A percentile compares a stretch with the other conserved stretches of the same genome.
Evolutionary conservation across 2,329 filamentous ascomycete genomes (phyloP).

Genomic region (Waltergamsia citrina): DNA sequence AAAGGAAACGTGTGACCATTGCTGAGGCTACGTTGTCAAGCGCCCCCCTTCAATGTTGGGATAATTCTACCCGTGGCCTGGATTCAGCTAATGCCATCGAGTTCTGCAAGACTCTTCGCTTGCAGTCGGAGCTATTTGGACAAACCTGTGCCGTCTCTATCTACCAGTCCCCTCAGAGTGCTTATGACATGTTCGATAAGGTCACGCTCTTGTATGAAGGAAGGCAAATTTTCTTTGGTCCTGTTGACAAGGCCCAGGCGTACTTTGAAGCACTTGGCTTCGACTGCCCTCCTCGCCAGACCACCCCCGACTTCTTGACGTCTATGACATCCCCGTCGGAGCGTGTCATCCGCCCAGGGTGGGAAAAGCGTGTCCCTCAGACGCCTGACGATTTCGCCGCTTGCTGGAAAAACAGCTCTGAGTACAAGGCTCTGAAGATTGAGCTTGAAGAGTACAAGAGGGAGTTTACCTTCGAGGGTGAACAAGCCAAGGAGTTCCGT

Average conservation of each 20-base stretch:
- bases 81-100: conserved; percentile 44
- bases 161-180: conserved; percentile 45
- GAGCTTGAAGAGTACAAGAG: conserved; percentile 17
- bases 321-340: conserved; percentile 55
- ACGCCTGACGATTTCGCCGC: conserved; percentile 25
- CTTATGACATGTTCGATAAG: conserved; percentile 53
- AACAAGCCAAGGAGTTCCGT: conserved; percentile 13
- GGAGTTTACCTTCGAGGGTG: conserved; percentile 5
- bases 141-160: conserved; percentile 39
- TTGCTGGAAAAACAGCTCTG: conserved; percentile 18
- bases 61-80: conserved; percentile 44
- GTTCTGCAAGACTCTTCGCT: conserved; percentile 41
- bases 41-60: conserved; percentile 16
- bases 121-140: conserved; percentile 37
- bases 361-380: conserved; percentile 27
- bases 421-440: conserved; percentile 14
- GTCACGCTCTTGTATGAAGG: conserved; percentile 49
- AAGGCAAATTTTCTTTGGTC: conserved; percentile 54
- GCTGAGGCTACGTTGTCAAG: conserved; percentile 16
- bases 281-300: conserved; percentile 55
- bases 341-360: conserved; percentile 44
- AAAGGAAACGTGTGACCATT: conserved; percentile 28
- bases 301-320: conserved; percentile 63
- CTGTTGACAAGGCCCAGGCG: conserved; percentile 45
- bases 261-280: conserved; percentile 63